Evolutionary conservation across 306 rosid species (phyloP).

Genomic region (Purshia tridentata): DNA sequence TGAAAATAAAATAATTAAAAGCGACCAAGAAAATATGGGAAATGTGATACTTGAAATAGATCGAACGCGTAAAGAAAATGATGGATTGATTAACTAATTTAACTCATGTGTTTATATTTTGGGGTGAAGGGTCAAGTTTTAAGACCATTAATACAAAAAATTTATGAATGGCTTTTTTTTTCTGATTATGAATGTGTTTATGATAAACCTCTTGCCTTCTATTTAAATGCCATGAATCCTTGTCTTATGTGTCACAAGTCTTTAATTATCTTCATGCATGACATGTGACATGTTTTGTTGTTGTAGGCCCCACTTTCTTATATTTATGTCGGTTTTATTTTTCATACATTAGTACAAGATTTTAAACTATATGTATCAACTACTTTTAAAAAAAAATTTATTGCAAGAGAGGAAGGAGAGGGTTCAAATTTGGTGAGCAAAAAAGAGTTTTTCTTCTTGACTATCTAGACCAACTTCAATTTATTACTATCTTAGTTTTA

Average conservation of each 20-base stretch:
- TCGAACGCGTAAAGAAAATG: not conserved
- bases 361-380: too few relatives aligned
- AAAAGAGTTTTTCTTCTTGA: too few relatives aligned
- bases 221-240: not conserved
- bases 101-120: not conserved
- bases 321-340: too few relatives aligned
- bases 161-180: not conserved
- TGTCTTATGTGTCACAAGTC: not conserved
- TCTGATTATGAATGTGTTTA: not conserved
- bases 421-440: too few relatives aligned
- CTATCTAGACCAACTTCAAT: too few relatives aligned
- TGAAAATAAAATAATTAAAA: slow-evolving; percentile 14
- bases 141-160: too few relatives aligned
- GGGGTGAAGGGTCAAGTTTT: not conserved
- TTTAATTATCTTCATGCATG: not conserved
- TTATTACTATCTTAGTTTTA: too few relatives aligned
- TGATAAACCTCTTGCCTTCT: not conserved
- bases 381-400: too few relatives aligned
- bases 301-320: not conserved
- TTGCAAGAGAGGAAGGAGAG: too few relatives aligned
- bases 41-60: slow-evolving; percentile 7
- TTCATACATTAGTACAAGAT: too few relatives aligned
- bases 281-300: not conserved
- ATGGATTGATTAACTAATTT: not conserved
- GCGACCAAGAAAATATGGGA: slow-evolving; percentile 8